phyloP scores from a whole-genome alignment of 352 stramenopile genomes.

The Phytophthora pseudosyringae region DNA sequence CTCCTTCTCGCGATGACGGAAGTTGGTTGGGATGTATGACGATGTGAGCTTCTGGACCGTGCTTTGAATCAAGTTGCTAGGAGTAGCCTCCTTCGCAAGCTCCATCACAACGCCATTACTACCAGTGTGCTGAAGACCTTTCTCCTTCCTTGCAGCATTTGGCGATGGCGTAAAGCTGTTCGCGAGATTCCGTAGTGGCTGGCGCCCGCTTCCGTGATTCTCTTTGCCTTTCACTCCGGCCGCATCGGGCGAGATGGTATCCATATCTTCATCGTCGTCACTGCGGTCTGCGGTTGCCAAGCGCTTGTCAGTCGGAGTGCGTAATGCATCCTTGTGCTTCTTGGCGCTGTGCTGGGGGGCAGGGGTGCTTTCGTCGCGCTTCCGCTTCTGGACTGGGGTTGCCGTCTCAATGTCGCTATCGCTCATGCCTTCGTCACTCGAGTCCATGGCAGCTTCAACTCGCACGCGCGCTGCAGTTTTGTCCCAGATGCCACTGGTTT shows the following conservation, averaged over 20 bases:
- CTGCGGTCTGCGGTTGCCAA: slow-evolving; percentile 16
- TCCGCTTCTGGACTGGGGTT: slow-evolving; percentile 33
- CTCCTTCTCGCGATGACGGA: slow-evolving; percentile 72
- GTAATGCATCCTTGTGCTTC: slow-evolving; percentile 39
- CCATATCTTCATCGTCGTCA: slow-evolving; percentile 34
- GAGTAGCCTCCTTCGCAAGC: slow-evolving; percentile 12
- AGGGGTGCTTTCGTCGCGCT: slow-evolving; percentile 30
- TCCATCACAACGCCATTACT: slow-evolving; percentile 14
- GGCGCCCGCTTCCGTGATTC: slow-evolving; percentile 27
- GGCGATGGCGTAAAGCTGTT: slow-evolving; percentile 81
- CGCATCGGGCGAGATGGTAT: slow-evolving; percentile 57
- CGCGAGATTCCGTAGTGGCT: slow-evolving; percentile 48
- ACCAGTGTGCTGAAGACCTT: slow-evolving; percentile 3
- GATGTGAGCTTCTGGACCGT: slow-evolving; percentile 61
- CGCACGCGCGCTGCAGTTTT: slow-evolving; percentile 49
- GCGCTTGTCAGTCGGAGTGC: slow-evolving; percentile 34
- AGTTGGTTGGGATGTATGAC: slow-evolving; percentile 47
- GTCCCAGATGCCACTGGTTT: slow-evolving; percentile 59
- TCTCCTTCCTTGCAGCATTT: slow-evolving; percentile 24
- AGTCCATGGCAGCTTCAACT: slow-evolving; percentile 40
- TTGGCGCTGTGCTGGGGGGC: slow-evolving; percentile 22
- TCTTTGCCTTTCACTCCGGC: slow-evolving; percentile 39
- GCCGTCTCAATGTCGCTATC: slow-evolving; percentile 20
- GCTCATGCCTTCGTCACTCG: slow-evolving; percentile 35
- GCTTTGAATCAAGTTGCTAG: slow-evolving; percentile 30